Base-by-base conservation (phyloP, 169 alveolate species). In the Neospora caninum region DNA sequence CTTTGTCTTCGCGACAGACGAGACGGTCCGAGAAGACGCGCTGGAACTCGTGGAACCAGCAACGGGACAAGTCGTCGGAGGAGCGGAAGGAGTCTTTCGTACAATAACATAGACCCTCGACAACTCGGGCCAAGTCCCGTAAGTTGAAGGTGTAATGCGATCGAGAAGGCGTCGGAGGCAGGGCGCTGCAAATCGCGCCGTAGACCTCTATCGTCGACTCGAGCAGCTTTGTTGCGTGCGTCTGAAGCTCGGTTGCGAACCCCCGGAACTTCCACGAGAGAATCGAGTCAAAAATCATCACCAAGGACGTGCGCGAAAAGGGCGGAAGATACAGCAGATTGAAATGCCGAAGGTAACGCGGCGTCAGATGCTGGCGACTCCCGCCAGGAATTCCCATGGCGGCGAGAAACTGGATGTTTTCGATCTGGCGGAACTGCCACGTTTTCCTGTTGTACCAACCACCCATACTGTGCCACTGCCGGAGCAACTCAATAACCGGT, bases 11-110 rank as follows among this genome's bases (percentile, higher is more conserved):
- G 78, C 96, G 88, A 94, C 97, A 96, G 87, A 98, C 97, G 94
- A 99, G 97, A 93, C 99, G 98, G 96, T 99, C 99, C 93, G 97
- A 98, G 93, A 98, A 98, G 69, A 99, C 99, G 91, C 99, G 96
- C 96, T 98, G 98, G 94, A 99, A 98, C 96, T 99, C 99, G 95
- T 99, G 99, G 95, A 98, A 98, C 99, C 99, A 99, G 69, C 98
- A 96, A 69, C 98, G 98, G 94, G 98, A 97, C 93, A 99, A 95
- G 97, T 97, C 98, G 94, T 96, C 98, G n/a, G 94, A 86, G 93
- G 88, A 6, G 96, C 97, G 93, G 96, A 95, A 93, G 97, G 97
- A 42, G 34, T 73, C 96, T 84, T 97, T 96, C 94, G 95, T 91
- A 42, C 98, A 97, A 43, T 96, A 95, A 49, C 98, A 94, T 4